Base-by-base conservation (phyloP, 495 filamentous ascomycete species). In the Daldinia concentrica region DNA sequence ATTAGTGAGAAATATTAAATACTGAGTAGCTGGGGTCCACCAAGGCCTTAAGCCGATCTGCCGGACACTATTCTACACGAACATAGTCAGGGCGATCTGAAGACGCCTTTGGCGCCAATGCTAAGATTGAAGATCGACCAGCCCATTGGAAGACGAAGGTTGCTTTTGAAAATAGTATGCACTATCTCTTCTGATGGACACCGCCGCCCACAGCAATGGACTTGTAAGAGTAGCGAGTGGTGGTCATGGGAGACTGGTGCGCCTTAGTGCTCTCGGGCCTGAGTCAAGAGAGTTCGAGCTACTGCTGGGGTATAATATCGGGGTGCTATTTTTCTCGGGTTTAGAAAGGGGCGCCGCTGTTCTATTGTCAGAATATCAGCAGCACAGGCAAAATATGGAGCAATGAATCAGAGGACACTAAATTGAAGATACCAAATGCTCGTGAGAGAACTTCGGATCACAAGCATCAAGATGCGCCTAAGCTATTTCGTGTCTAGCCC, bases 231-330 rank as follows among this genome's bases (percentile, higher is more conserved):
- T 19, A 12, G n/a, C 39, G 17, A 48, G 17, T n/a, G 41, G 30
- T 14, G 41, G 30, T 14, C 24, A 48, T 43, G 41, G 15, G 43
- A 26, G 55, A 39, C 54, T 45, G 39, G 41, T 26, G 5, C 19
- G 27, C 6, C 22, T 17, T 61, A 62, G 57, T 30, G 30, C 22
- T 37, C 51, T 29, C 29, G 22, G 48, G 37, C n/a, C 24, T 48
- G 64, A 73, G 55, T 73, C 70, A 29, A 29, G 70, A 68, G 48
- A 64, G 55, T 73, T 65, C 26, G 15, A 34, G 41, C 65, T 68
- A 65, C 50, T 64, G 34, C 50, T 51, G 36, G 52, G 11, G 58
- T 2, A 34, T 51, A 15, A 43, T 22, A 12, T 50, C 45, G 54
- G 58, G 32, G n/a, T 29, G 8, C 3, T 24, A 15, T n/a, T 9